phyloP scores from a whole-genome alignment of 129 eudicot species.

The Pulicaria dysenterica region DNA sequence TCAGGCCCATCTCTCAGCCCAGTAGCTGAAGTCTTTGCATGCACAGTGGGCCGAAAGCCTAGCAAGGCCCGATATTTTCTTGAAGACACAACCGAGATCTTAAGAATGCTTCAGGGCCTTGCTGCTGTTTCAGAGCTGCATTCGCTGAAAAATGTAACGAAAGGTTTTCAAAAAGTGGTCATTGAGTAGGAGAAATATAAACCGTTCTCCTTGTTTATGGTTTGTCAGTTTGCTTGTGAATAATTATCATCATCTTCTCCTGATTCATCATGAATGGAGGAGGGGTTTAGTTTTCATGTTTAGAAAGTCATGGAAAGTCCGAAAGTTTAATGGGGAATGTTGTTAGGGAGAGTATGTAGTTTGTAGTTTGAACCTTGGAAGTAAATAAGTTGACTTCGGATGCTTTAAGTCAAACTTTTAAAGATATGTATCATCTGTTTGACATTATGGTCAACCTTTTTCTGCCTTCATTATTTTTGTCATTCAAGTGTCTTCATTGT shows the following conservation, averaged over 20 bases:
- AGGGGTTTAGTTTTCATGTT: slow-evolving; percentile 31
- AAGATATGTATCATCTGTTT: slow-evolving; percentile 18
- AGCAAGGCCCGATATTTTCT: slow-evolving; percentile 88
- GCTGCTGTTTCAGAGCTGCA: slow-evolving; percentile 63
- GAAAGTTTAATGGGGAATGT: slow-evolving; percentile 18
- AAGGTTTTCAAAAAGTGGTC: slow-evolving; percentile 37
- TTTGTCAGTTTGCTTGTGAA: slow-evolving; percentile 26
- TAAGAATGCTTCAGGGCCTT: slow-evolving; percentile 77
- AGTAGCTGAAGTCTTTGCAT: slow-evolving; percentile 81
- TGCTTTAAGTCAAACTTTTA: slow-evolving; percentile 36
- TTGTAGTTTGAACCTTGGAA: slow-evolving; percentile 23
- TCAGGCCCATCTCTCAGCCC: slow-evolving; percentile 63
- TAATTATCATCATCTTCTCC: slow-evolving; percentile 33
- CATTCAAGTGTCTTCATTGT: neutral
- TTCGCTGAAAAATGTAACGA: slow-evolving; percentile 39
- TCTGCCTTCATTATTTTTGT: neutral
- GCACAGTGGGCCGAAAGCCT: slow-evolving; percentile 93
- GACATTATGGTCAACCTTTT: slow-evolving; percentile 23
- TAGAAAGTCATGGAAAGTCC: slow-evolving; percentile 13
- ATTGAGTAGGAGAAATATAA: slow-evolving; percentile 32
- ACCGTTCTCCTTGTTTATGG: slow-evolving; percentile 12
- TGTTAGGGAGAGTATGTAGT: slow-evolving; percentile 31
- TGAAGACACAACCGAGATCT: slow-evolving; percentile 67
- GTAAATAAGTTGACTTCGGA: slow-evolving; percentile 41
- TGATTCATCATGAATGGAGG: slow-evolving; percentile 18